Evolutionary conservation across 2,329 filamentous ascomycete genomes (phyloP), one percentile per base, ranked within the genome.

Genomic region (Aureobasidium sp.): DNA sequence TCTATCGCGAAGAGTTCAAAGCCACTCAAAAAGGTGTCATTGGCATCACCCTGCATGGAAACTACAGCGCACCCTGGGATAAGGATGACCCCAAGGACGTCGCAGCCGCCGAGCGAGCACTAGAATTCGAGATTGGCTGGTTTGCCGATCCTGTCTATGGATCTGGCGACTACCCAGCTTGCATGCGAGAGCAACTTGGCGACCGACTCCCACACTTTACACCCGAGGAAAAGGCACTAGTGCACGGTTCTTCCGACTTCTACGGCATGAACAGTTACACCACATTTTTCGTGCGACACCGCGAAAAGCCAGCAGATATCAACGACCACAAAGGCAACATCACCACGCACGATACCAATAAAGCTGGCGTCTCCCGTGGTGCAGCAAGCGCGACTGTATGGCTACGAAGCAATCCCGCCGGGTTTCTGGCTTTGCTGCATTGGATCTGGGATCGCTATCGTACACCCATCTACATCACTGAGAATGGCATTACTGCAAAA

Each of bases 401-500:
- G 91, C 79, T 96, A 67, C 82, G 88, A 33, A 90, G 90, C 17
- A 85, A 88, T 71, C 82, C 90, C 0, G 77, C 82, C 40, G 90
- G 89, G 1, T 95, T 94, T 82, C 83, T 88, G 60, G 85, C 89
- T 70, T 79, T 95, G 62, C 80, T 92, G 66, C 82, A 82, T 67
- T 92, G 89, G 89, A 79, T 92, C 64, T 89, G 85, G 71, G 85
- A 88, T 71, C 84, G 91, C 27, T 95, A 95, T 74, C 81, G 80
- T 40, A 78, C 82, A 67, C 90, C 91, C 40, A 92, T 95, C 76
- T 93, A 91, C 73, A 88, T 94, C 60, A 95, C 91, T 0, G 91
- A 96, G 79, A 95, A 92, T 74, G 91, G 91, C 44, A 95, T 90
- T 4, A 90, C 87, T 68, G 75, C 95, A 71, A 90, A 91, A 24